Evolutionary conservation across 1,284 basidiomycete species (phyloP), one percentile per base, ranked within the genome.

Genomic region (Leucoagaricus sp.): DNA sequence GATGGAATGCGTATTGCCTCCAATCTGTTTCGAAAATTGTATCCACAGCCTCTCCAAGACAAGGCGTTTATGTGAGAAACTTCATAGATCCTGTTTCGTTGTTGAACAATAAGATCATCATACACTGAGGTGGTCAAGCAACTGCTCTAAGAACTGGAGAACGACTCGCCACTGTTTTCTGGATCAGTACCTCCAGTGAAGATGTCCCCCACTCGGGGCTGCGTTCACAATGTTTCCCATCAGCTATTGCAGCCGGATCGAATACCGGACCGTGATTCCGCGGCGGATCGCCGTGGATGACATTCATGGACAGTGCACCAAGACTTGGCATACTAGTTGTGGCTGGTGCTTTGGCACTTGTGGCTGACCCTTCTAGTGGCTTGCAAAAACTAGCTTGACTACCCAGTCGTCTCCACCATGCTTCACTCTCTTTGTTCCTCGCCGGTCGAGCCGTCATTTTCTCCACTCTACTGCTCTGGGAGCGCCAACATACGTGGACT

Each of bases 1-100:
- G 29, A 29, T 19, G 29, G 17, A 29, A 33, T 34, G 13, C 13
- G 25, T 13, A 28, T 7, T 9, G 19, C 15, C 34, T 3, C 6
- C 25, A 55, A 42, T 55, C 53, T 49, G 53, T 55, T 55, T 55
- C 44, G 53, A 26, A 49, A 54, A 25, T 31, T 55, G 17, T 23
- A 25, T 12, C 36, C 53, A 55, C 53, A 48, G 53, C 53, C 46
- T 31, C 28, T 6, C 19, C 45, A 46, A 15, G 23, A n/a, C 15
- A 29, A n/a, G 23, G 12, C 26, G 26, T 28, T 15, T 28, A 1
- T 21, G 23, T n/a, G 26, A 31, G 26, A 31, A 15, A 41, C 40
- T 34, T 19, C 9, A 13, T 28, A 15, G n/a, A 36, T 49, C 40
- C 4, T 25, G 4, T 25, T n/a, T n/a, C 21, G n/a, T 28, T 3